Evolutionary conservation across 345 rosid genomes (phyloP), one percentile per base, ranked within the genome.

Genomic region (Balakata baccata): DNA sequence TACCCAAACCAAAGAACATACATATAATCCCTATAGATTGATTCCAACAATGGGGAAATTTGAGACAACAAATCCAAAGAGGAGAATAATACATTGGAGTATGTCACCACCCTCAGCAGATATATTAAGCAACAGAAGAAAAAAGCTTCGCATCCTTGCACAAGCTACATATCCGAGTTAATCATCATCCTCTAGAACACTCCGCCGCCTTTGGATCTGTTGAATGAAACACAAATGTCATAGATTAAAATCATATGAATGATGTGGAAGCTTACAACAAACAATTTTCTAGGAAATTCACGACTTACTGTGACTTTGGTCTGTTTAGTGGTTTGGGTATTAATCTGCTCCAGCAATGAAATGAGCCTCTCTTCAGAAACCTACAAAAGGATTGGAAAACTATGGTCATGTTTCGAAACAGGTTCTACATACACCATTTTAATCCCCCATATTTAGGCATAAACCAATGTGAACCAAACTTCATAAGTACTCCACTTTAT

Each of bases 171-270:
- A 74, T 46, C 75, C 29, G 38, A 74, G 66, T 80, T 89, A 91
- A 77, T 94, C 97, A 49, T 92, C 97, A n/a, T 92, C 96, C 49
- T 90, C 92, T 60, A 88, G 83, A 58, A 94, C 93, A 76, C 83
- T 92, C 50, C 97, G 91, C 13, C 97, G 92, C 92, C 98, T 89
- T 81, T 90, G 95, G 81, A 94, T 94, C 98, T 94, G 92, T 63
- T 78, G 68, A 69, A 76, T 7, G 34, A 10, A n/a, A 5, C 47
- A 52, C 47, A 52, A 60, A 0, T 73, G 53, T 12, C 75, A 43
- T 54, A 54, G n/a, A 63, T 41, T 10, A 11, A n/a, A 43, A 65
- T 10, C 3, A n/a, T 9, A 4, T n/a, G 34, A 45, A 13, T 34
- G 20, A 5, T 23, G 5, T 0, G 34, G 51, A 54, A 59, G 13